Percentiles rank a stretch among this genome's conserved stretches.
phyloP scores from a whole-genome alignment of 116 monocot genomes.

The Papilionanthe hybrid region DNA sequence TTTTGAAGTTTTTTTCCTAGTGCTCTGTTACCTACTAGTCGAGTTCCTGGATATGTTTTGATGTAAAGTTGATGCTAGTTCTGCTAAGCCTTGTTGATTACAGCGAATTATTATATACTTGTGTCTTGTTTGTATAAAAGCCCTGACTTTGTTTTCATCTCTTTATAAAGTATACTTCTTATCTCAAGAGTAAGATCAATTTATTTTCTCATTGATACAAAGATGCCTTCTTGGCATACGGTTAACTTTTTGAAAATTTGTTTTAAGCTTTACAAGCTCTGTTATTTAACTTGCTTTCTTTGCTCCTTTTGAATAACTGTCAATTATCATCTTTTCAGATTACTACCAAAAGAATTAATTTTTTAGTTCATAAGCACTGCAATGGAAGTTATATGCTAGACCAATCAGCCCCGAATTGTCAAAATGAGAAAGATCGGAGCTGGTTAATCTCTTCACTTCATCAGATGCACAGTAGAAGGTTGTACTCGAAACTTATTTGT shows the following conservation, averaged over 20 bases:
- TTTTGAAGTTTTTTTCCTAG: background rate
- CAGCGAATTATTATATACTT: background rate
- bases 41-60: background rate
- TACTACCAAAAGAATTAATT: constrained; percentile 87
- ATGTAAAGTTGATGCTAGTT: background rate
- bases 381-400: constrained; percentile 36
- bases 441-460: constrained; percentile 84
- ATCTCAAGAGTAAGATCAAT: background rate
- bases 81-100: background rate
- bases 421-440: constrained; percentile 65
- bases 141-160: background rate
- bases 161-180: background rate
- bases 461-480: constrained; percentile 93
- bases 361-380: constrained; percentile 47
- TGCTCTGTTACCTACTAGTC: background rate
- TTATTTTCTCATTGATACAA: background rate
- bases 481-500: background rate
- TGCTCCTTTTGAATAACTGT: background rate
- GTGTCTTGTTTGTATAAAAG: background rate
- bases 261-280: background rate
- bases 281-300: background rate
- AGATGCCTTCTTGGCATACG: background rate
- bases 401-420: constrained; percentile 12
- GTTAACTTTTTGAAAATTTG: background rate
- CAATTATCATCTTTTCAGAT: constrained; percentile 38